phyloP scores from a whole-genome alignment of 2,329 filamentous ascomycete species.

The Neonectria ditissima region DNA sequence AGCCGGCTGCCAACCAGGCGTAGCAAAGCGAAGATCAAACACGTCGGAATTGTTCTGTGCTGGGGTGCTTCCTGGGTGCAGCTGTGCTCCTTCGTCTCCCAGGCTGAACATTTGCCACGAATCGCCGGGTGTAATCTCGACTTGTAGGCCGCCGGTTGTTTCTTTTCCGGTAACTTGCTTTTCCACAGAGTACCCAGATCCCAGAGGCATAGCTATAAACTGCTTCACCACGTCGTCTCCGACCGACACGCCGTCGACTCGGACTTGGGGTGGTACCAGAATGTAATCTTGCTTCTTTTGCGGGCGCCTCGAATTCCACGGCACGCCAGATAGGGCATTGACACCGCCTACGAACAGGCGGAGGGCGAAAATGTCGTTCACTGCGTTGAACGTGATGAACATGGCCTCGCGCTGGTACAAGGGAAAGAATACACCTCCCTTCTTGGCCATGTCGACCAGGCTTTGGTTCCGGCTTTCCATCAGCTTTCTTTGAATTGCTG shows the following conservation, averaged over 20 bases:
- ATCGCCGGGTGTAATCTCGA: conserved; percentile 22
- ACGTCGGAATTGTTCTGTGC: no score
- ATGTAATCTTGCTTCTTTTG: conserved; percentile 20
- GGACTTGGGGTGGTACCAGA: conserved; percentile 16
- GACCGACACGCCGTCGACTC: conserved; percentile 21
- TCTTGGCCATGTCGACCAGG: conserved; percentile 20
- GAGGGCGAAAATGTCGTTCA: conserved; percentile 14
- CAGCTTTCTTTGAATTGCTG: conserved; percentile 9
- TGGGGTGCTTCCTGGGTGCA: no score
- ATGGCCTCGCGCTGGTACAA: conserved; percentile 29
- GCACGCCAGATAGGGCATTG: conserved; percentile 22
- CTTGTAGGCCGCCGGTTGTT: conserved; percentile 15
- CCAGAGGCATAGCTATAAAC: conserved; percentile 28
- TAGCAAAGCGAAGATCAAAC: no score
- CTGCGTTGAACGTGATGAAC: conserved; percentile 21
- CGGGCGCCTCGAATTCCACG: neutral
- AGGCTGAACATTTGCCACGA: neutral
- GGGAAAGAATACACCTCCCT: conserved; percentile 27
- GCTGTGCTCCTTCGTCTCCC: no score
- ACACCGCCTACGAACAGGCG: conserved; percentile 18
- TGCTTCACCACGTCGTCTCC: conserved; percentile 15
- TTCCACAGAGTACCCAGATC: conserved; percentile 26
- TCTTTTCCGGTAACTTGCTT: conserved; percentile 26
- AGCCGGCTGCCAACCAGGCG: no score
- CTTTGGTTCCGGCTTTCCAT: conserved; percentile 14